Evolutionary conservation across 495 filamentous ascomycete species (phyloP).

Genomic region (Aspergillus bertholletiae): DNA sequence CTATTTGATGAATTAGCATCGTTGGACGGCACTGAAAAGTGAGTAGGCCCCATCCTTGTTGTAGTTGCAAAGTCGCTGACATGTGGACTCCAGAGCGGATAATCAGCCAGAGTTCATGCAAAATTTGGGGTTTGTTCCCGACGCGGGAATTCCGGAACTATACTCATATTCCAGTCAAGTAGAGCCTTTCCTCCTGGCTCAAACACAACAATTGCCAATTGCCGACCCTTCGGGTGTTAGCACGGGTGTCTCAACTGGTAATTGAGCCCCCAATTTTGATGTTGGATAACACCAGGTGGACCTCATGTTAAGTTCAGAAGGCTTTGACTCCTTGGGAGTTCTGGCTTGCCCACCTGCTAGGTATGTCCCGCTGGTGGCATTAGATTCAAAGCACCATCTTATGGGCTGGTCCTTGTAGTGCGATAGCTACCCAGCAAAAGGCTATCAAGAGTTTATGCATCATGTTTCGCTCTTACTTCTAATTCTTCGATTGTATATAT

Average conservation of each 20-base stretch:
- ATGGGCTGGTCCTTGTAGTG: not conserved
- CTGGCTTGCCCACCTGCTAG: not conserved
- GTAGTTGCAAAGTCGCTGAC: not conserved
- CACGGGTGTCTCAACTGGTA: slow-evolving; percentile 24
- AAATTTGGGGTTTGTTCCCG: slow-evolving; percentile 38
- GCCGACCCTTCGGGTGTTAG: slow-evolving; percentile 16
- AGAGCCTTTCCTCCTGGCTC: slow-evolving; percentile 36
- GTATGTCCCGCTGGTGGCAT: not conserved
- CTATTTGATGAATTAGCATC: slow-evolving; percentile 43
- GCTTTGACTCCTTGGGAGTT: not conserved
- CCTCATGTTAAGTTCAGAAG: not conserved
- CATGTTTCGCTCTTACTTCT: not conserved
- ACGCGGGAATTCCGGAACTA: slow-evolving; percentile 32
- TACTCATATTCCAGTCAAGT: slow-evolving; percentile 36
- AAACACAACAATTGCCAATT: slow-evolving; percentile 28
- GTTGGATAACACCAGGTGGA: not conserved
- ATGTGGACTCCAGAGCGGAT: slow-evolving; percentile 22
- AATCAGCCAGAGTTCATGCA: slow-evolving; percentile 45
- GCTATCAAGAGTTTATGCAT: not conserved
- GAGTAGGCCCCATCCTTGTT: slow-evolving; percentile 1
- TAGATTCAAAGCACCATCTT: not conserved
- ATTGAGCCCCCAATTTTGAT: slow-evolving; percentile 4
- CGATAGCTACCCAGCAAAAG: not conserved
- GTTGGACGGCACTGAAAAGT: slow-evolving; percentile 41
- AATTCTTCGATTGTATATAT: slow-evolving; percentile 8